Evolutionary conservation across 768 basidiomycete species (phyloP).

Genomic region (Rhizopogon vinicolor): DNA sequence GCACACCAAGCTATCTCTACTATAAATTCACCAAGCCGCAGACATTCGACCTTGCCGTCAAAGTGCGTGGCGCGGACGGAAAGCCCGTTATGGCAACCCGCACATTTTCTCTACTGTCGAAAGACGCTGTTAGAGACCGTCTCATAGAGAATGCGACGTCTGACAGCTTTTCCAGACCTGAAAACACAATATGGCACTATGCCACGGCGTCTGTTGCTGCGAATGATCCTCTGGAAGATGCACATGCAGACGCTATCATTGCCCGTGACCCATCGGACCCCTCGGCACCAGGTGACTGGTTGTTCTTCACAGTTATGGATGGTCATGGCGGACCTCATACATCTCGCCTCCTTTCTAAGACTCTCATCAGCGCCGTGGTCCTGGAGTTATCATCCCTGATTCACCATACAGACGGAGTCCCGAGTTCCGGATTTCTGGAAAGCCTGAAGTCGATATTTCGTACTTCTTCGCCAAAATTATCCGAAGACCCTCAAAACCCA

Average conservation of each 20-base stretch:
- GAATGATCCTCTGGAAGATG: conserved; percentile 92
- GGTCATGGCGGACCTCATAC: conserved; percentile 87
- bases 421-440: conserved; percentile 27
- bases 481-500: conserved; percentile 33
- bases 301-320: conserved; percentile 89
- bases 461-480: conserved; percentile 29
- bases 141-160: conserved; percentile 50
- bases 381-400: conserved; percentile 63
- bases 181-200: conserved; percentile 66
- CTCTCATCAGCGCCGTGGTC: conserved; percentile 80
- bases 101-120: conserved; percentile 52
- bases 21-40: conserved; percentile 43
- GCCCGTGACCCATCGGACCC: conserved; percentile 56
- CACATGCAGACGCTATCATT: conserved; percentile 67
- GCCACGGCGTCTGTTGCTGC: conserved; percentile 76
- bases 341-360: conserved; percentile 75
- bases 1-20: conserved; percentile 55
- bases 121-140: conserved; percentile 49
- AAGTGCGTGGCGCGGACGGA: conserved; percentile 52
- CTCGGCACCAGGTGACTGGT: conserved; percentile 60
- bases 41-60: conserved; percentile 58
- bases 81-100: conserved; percentile 49
- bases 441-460: conserved; percentile 23
- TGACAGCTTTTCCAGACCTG: conserved; percentile 42
- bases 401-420: conserved; percentile 21